Evolutionary conservation across 1,284 basidiomycete genomes (phyloP), one percentile per base, ranked within the genome.

Genomic region (Ganoderma lingzhi): DNA sequence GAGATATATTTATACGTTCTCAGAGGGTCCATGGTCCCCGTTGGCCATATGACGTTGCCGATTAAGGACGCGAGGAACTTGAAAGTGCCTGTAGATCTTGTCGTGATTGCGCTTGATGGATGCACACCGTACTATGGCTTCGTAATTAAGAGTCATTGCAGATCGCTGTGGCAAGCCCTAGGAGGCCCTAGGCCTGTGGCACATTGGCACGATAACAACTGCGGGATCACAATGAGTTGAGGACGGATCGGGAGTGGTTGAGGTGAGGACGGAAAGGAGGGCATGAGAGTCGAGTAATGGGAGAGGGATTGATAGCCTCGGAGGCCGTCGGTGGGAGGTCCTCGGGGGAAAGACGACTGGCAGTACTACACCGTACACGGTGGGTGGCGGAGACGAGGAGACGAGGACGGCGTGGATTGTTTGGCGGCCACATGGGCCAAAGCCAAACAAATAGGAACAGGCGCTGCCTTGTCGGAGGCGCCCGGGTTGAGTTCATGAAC

Each of bases 391-490:
- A 17, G 28, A 14, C 19, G 45, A 5, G n/a, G 14, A n/a, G 45
- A 48, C 1, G 19, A 48, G 48, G 48, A 23, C n/a, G 48, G 48
- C 23, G 48, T 41, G 62, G 66, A 59, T 67, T 56, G 66, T 63
- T 63, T 63, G 66, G 62, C 10, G 55, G 62, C 41, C 67, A 72
- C 67, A 64, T 58, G 65, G 69, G 37, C 61, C 71, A 73, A 73
- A 73, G 71, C 65, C 45, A 35, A 37, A 65, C 71, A 73, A 73
- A 73, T 67, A 71, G 69, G 61, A 73, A 73, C 70, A 71, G 69
- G 58, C 64, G 67, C 48, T 51, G 48, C 23, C 45, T 28, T 28
- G 35, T 23, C 44, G 6, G 59, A 8, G 55, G 70, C 71, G 71
- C 71, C 71, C 63, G 63, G 3, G 67, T 72, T 65, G 63, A 64